Evolutionary conservation across 2,329 filamentous ascomycete species (phyloP), one percentile per base, ranked within the genome.

Genomic region (Colletotrichum costaricense): DNA sequence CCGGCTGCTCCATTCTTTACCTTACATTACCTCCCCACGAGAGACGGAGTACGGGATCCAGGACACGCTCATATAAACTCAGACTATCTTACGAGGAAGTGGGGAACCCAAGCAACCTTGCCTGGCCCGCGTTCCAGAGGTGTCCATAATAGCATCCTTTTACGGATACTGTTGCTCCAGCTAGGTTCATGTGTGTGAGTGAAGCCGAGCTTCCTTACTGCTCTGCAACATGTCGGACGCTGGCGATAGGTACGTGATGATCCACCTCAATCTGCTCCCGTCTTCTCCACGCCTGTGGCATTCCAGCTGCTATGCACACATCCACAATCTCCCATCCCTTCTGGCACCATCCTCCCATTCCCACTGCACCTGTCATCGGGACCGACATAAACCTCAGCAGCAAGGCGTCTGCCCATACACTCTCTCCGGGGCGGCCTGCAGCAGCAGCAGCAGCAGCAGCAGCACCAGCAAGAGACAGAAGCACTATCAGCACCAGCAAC

Each of bases 221-320:
- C 22, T 70, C 67, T 57, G 52, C 69, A 79, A 72, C 74, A 83
- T 83, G 82, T 83, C 81, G 64, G 82, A 83, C 38, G 74, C 78
- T 64, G 80, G 80, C 71, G 81, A 82, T 46, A 81, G 79, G 82
- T 83, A 79, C 76, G 80, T 77, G 62, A 49, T 42, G 30, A 63
- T 26, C 42, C 42, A 49, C 42, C 42, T 49, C 42, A 49, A 49
- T 59, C 54, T 28, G 46, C 60, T 52, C 62, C 38, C 38, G 38
- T 19, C 14, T 58, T 35, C 54, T 42, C 64, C 49, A 58, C 24
- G 62, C 12, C 38, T 60, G 12, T 67, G 67, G 42, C 67, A 46
- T 64, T 19, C 56, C 54, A 12, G 30, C 54, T 69, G 58, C n/a
- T 28, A 49, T 69, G n/a, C 64, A n/a, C 62, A 42, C 12, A 22